phyloP scores from a whole-genome alignment of 768 basidiomycete genomes.

The Asterophora parasitica region DNA sequence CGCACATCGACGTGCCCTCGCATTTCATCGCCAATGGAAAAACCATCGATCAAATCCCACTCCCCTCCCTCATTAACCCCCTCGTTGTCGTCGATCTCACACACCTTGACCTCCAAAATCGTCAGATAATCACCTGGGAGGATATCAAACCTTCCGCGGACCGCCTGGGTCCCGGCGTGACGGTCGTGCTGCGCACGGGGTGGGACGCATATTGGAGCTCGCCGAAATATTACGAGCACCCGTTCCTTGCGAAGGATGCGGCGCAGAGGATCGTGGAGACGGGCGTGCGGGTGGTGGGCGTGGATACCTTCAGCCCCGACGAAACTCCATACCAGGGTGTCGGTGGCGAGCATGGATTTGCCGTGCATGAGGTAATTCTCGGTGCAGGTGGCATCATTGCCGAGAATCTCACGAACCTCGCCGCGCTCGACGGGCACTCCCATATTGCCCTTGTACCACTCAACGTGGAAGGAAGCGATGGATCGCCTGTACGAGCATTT shows the following conservation, averaged over 20 bases:
- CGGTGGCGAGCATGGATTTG: constrained; percentile 36
- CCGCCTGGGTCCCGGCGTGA: constrained; percentile 33
- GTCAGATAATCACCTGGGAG: constrained; percentile 54
- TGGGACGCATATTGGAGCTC: constrained; percentile 58
- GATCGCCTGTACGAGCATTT: constrained; percentile 67
- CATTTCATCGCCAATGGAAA: constrained; percentile 60
- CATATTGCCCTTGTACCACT: constrained; percentile 56
- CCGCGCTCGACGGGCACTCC: constrained; percentile 27
- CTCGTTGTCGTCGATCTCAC: constrained; percentile 53
- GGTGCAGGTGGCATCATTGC: constrained; percentile 59
- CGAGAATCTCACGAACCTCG: constrained; percentile 63
- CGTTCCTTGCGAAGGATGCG: constrained; percentile 52
- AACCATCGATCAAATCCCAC: constrained; percentile 54
- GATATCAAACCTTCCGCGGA: constrained; percentile 34
- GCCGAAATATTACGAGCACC: constrained; percentile 53
- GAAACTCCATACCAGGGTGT: constrained; percentile 41
- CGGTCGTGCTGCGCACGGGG: constrained; percentile 60
- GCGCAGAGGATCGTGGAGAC: constrained; percentile 43
- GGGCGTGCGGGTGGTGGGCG: constrained; percentile 55
- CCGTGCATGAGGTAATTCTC: constrained; percentile 57
- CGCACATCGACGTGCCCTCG: constrained; percentile 75
- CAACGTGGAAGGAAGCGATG: constrained; percentile 54
- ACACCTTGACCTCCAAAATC: constrained; percentile 16
- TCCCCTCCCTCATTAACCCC: constrained; percentile 50
- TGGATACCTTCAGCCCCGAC: constrained; percentile 67